Percentiles rank a stretch among this genome's conserved stretches.
These are phyloP conservation scores for Capillidium heterosporum DNA, from an alignment of 371 early-diverging fungal genomes.

Conservation along the genomic window DNA sequence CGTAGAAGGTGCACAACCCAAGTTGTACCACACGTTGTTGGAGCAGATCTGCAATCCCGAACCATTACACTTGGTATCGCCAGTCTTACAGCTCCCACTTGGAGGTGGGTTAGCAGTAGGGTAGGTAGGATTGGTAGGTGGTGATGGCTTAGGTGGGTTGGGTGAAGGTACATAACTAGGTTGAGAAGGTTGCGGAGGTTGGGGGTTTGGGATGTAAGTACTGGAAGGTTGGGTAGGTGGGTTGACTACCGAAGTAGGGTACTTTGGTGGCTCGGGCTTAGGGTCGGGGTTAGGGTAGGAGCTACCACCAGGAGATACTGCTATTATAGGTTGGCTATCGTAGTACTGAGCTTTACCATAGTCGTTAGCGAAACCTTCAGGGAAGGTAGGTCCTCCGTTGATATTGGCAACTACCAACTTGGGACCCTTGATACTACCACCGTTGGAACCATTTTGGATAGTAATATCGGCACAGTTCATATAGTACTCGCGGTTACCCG, in stretches of 20 bases:
- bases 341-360: neutral
- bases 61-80: neutral
- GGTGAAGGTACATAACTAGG: neutral
- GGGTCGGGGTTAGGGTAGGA: neutral
- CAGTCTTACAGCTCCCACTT: neutral
- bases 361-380: neutral
- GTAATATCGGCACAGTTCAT: constrained; percentile 42
- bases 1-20: neutral
- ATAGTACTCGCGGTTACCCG: constrained; percentile 47
- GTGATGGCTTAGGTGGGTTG: neutral
- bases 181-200: neutral
- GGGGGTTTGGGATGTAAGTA: neutral
- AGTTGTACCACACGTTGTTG: neutral
- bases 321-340: neutral
- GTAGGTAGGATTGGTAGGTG: neutral
- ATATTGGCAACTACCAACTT: constrained; percentile 14
- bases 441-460: constrained; percentile 16
- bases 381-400: neutral
- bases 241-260: neutral
- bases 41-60: neutral
- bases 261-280: neutral
- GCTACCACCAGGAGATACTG: neutral
- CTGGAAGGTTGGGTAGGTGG: neutral
- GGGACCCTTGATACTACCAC: constrained; percentile 21
- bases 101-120: neutral